Conservation (phyloP, 2,329 filamentous ascomycete species). For the Tolypocladium nubicola region DNA sequence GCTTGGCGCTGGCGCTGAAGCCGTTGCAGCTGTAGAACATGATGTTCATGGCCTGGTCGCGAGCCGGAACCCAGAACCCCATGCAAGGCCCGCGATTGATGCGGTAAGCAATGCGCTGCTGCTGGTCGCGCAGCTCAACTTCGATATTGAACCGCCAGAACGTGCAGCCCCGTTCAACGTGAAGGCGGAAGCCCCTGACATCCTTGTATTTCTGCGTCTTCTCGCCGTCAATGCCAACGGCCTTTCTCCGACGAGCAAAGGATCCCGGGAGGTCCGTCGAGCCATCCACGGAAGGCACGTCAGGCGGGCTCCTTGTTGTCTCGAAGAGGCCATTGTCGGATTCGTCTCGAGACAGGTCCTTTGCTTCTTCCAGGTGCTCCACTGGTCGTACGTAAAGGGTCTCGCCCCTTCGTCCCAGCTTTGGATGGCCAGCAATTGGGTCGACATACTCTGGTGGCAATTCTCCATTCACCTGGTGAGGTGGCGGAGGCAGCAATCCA, state of each 20-base stretch:
- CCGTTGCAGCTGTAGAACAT: constrained; percentile 99
- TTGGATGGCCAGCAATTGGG: constrained; percentile 77
- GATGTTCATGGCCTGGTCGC: constrained; percentile 84
- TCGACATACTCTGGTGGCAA: constrained; percentile 78
- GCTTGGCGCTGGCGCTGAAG: constrained; percentile 71
- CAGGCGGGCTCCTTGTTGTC: constrained; percentile 42
- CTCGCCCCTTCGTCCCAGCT: constrained; percentile 73
- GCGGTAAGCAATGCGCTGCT: constrained; percentile 86
- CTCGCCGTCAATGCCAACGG: constrained; percentile 61
- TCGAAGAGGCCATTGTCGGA: constrained; percentile 79
- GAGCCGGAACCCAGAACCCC: constrained; percentile 89
- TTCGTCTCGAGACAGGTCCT: constrained; percentile 70
- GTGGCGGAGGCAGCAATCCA: constrained; percentile 69
- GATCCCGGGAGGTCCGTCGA: constrained; percentile 39
- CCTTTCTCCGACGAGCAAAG: constrained; percentile 42
- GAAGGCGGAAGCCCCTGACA: constrained; percentile 69
- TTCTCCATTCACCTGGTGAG: constrained; percentile 52
- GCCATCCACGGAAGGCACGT: constrained; percentile 30
- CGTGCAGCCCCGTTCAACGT: constrained; percentile 76
- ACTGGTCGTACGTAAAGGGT: constrained; percentile 83
- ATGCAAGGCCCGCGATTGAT: constrained; percentile 86
- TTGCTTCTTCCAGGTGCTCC: constrained; percentile 69
- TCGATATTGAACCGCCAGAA: constrained; percentile 98
- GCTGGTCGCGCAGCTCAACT: constrained; percentile 66
- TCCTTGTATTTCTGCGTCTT: constrained; percentile 73